Evolutionary conservation across 2,329 filamentous ascomycete species (phyloP), one percentile per base, ranked within the genome.

Genomic region (Aspergillus pseudoviridinutans): DNA sequence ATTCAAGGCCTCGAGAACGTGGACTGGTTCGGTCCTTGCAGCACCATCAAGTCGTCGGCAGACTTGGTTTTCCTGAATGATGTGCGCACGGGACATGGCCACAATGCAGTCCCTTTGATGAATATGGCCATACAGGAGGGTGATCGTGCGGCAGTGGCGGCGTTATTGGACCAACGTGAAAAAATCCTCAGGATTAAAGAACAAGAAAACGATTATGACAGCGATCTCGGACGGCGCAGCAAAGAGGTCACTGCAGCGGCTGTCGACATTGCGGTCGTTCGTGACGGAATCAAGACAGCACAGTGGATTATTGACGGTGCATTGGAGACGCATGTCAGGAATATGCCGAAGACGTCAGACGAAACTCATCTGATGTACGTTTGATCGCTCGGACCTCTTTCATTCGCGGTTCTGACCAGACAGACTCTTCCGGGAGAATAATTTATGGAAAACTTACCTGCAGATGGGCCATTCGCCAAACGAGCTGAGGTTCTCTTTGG

Each of bases 21-120:
- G 2, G 55, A 60, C 27, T 61, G 60, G 60, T 61, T 61, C 14
- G 60, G 60, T 3, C 60, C 60, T 3, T 61, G 60, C 52, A 61
- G 60, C 51, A 54, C 53, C 12, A 22, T 32, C 4, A 57, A 49
- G 8, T 35, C 32, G 8, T 25, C 50, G 2, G 41, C 49, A 4
- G 54, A 56, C 50, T 17, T 54, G 20, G n/a, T 51, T 42, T 32
- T 47, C 5, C 20, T 52, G 9, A 46, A 51, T 12, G 10, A 25
- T 14, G 27, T 14, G n/a, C 38, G 25, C 51, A n/a, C 35, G 47
- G 20, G 49, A 35, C 3, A 10, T 27, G 14, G 9, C 42, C 29
- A 42, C n/a, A 51, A 20, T 17, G 56, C 55, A 0, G 56, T 61
- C n/a, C 60, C 60, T 5, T 32, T 61, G 24, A 58, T 60, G 58